These are phyloP conservation scores for Phaeosphaeria sp. DNA, from an alignment of 2,329 filamentous ascomycete genomes.

Conservation along the genomic window DNA sequence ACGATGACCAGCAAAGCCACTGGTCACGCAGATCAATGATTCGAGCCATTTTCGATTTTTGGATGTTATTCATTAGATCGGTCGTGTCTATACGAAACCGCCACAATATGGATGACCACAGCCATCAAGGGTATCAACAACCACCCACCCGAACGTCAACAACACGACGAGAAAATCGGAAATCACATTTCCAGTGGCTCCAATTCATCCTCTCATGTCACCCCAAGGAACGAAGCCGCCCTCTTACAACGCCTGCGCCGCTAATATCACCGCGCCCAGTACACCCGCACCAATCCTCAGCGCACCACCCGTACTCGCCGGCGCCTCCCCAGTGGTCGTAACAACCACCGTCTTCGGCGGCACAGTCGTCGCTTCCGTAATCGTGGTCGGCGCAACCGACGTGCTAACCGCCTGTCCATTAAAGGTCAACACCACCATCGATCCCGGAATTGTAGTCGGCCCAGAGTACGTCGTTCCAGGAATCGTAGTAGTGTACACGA, in stretches of 20 bases:
- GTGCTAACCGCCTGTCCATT: constrained; percentile 24
- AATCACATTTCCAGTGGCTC: neutral
- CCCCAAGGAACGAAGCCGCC: neutral
- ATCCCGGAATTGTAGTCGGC: constrained; percentile 28
- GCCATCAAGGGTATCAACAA: constrained; percentile 9
- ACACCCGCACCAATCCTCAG: constrained; percentile 26
- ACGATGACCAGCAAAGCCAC: neutral
- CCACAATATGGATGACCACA: constrained; percentile 7
- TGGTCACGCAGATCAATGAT: neutral
- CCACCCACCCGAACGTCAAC: neutral
- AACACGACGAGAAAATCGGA: neutral
- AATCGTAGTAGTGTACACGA: constrained; percentile 45
- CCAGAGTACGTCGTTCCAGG: constrained; percentile 33
- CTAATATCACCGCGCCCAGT: constrained; percentile 35
- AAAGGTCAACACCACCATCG: constrained; percentile 23
- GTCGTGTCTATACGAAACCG: constrained; percentile 9
- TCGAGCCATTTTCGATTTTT: neutral
- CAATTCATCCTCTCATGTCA: neutral
- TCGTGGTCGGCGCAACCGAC: constrained; percentile 27
- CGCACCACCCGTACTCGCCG: constrained; percentile 29
- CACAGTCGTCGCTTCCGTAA: constrained; percentile 31
- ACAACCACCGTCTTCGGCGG: constrained; percentile 25
- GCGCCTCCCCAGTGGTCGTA: constrained; percentile 23
- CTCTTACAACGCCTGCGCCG: constrained; percentile 25
- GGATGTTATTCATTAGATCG: constrained; percentile 22